Evolutionary conservation across 2,329 filamentous ascomycete species (phyloP).

Genomic region (Trichoderma breve): DNA sequence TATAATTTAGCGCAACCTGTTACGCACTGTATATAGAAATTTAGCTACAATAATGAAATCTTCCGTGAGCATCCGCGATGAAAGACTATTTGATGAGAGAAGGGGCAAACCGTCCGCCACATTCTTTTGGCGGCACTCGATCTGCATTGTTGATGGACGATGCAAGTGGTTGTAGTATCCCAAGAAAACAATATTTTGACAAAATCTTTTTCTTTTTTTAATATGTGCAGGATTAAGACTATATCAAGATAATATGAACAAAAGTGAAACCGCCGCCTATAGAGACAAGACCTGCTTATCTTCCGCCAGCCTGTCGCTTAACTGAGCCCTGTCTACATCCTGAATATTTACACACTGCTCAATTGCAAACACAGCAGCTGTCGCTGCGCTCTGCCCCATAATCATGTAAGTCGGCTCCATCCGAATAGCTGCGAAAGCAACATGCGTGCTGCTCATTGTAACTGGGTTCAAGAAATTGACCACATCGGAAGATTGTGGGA

Average conservation of each 20-base stretch:
- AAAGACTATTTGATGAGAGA: neutral
- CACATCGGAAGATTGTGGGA: conserved; percentile 7
- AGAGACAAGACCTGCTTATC: conserved; percentile 6
- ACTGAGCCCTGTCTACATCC: conserved; percentile 9
- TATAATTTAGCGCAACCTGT: neutral
- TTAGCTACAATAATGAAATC: neutral
- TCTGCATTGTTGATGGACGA: neutral
- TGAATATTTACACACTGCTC: conserved; percentile 17
- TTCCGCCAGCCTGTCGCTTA: neutral
- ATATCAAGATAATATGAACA: neutral
- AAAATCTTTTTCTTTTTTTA: neutral
- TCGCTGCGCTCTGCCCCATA: conserved; percentile 20
- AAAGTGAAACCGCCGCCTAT: neutral
- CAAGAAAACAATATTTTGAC: neutral
- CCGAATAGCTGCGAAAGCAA: conserved; percentile 20
- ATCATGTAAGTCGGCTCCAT: conserved; percentile 24
- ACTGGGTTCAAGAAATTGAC: conserved; percentile 21
- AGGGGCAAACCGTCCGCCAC: neutral
- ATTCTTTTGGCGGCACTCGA: neutral
- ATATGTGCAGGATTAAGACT: neutral
- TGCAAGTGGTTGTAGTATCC: neutral
- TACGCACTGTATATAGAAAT: neutral
- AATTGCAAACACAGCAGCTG: conserved; percentile 20
- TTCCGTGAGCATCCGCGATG: neutral
- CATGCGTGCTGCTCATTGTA: conserved; percentile 21